Conservation (phyloP, 805 yeast species). For the Candida chauliodis region DNA sequence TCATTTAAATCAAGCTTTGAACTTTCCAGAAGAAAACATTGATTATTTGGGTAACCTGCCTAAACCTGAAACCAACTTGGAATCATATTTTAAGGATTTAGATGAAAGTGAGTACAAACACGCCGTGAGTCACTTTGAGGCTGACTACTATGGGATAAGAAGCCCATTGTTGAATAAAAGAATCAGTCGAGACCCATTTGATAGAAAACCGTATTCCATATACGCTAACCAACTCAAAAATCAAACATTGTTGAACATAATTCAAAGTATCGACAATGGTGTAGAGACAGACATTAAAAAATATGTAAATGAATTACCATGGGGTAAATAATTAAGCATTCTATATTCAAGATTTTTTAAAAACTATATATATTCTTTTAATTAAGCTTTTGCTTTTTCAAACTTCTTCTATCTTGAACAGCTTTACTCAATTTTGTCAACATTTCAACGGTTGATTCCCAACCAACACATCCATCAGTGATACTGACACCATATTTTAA, state of each 20-base stretch:
- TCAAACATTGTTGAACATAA: slow-evolving; percentile 17
- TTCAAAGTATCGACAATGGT: slow-evolving; percentile 12
- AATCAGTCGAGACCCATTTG: slow-evolving; percentile 53
- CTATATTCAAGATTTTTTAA: too few species aligned
- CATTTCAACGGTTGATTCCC: slow-evolving; percentile 85
- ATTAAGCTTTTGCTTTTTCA: slow-evolving; percentile 10
- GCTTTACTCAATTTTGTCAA: slow-evolving; percentile 77
- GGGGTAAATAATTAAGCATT: not conserved
- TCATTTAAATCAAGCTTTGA: slow-evolving; percentile 51
- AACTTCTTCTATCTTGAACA: slow-evolving; percentile 73
- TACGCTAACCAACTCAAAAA: slow-evolving; percentile 7
- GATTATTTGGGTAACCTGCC: slow-evolving; percentile 61
- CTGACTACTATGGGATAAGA: slow-evolving; percentile 57
- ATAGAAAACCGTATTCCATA: slow-evolving; percentile 25
- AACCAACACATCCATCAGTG: slow-evolving; percentile 94
- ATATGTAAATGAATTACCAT: too few species aligned
- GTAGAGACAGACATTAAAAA: slow-evolving; percentile 8
- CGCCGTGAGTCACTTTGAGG: slow-evolving; percentile 52
- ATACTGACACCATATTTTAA: slow-evolving; percentile 92
- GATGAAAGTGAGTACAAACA: slow-evolving; percentile 43
- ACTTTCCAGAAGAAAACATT: slow-evolving; percentile 32
- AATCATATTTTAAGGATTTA: slow-evolving; percentile 46
- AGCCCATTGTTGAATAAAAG: slow-evolving; percentile 47
- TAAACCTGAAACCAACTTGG: slow-evolving; percentile 31
- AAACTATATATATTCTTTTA: too few species aligned